These are phyloP conservation scores for Puccinia hordei DNA, from an alignment of 1,284 basidiomycete species.

Conservation along the genomic window DNA sequence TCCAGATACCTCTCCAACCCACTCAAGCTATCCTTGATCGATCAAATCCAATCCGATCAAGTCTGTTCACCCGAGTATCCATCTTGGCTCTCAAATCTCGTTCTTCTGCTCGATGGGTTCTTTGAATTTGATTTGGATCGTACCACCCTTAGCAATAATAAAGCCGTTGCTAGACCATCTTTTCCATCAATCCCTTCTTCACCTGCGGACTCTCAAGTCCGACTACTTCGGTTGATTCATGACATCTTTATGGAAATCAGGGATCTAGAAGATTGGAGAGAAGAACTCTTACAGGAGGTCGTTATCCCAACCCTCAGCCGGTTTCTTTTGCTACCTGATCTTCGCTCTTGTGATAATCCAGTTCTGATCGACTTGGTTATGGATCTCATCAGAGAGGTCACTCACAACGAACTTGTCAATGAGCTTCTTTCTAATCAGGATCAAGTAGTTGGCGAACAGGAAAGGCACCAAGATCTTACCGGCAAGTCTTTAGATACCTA, in stretches of 20 bases:
- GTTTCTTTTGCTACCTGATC: conserved; percentile 34
- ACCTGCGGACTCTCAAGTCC: conserved; percentile 57
- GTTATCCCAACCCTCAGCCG: conserved; percentile 42
- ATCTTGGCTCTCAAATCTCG: conserved; percentile 63
- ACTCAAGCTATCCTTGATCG: conserved; percentile 60
- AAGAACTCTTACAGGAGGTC: conserved; percentile 52
- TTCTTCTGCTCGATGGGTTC: conserved; percentile 61
- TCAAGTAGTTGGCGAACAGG: conserved; percentile 9
- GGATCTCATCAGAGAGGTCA: conserved; percentile 41
- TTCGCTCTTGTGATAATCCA: conserved; percentile 36
- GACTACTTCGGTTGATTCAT: conserved; percentile 59
- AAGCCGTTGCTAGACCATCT: conserved; percentile 35
- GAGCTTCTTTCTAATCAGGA: conserved; percentile 42
- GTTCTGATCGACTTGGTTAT: conserved; percentile 34
- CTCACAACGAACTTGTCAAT: conserved; percentile 48
- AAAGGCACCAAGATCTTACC: not conserved
- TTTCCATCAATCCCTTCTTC: conserved; percentile 52
- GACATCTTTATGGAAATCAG: conserved; percentile 61
- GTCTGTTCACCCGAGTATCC: conserved; percentile 62
- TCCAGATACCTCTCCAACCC: conserved; percentile 60
- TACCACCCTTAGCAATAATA: conserved; percentile 51
- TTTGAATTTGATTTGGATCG: conserved; percentile 53
- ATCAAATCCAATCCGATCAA: conserved; percentile 61
- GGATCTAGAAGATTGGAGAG: conserved; percentile 59
- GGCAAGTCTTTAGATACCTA: conserved; percentile 34